A percentile compares a stretch with the other conserved stretches of the same genome.
phyloP scores from a whole-genome alignment of 2,329 filamentous ascomycete species.

The Talaromyces islandicus region DNA sequence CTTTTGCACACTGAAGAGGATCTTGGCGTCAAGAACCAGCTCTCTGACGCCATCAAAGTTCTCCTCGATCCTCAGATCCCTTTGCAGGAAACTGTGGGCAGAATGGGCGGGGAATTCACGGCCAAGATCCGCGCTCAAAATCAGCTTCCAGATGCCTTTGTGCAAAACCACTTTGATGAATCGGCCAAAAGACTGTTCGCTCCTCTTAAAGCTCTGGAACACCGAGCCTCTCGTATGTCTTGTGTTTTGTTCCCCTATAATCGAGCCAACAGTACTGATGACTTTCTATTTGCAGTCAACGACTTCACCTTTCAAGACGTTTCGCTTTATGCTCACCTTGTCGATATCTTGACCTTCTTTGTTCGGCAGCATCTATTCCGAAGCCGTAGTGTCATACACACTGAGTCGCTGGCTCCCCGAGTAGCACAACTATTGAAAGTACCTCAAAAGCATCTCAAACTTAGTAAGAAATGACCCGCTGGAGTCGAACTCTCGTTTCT shows the following conservation, averaged over 20 bases:
- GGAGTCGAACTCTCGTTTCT: background rate
- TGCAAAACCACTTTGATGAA: constrained; percentile 82
- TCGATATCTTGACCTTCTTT: constrained; percentile 92
- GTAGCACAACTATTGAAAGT: constrained; percentile 77
- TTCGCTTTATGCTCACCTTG: constrained; percentile 82
- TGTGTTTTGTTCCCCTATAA: background rate
- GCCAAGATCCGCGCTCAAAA: constrained; percentile 59
- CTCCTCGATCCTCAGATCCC: constrained; percentile 69
- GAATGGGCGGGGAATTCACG: constrained; percentile 62
- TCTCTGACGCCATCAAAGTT: constrained; percentile 92
- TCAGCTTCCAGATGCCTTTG: constrained; percentile 76
- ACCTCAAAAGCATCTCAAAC: constrained; percentile 84
- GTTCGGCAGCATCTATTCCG: constrained; percentile 80
- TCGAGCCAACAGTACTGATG: constrained; percentile 8
- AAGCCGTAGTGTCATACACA: constrained; percentile 81
- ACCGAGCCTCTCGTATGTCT: constrained; percentile 48
- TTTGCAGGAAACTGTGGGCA: constrained; percentile 52
- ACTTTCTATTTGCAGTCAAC: constrained; percentile 46
- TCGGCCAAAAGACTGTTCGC: constrained; percentile 81
- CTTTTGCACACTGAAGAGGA: constrained; percentile 86
- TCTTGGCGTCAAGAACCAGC: constrained; percentile 88
- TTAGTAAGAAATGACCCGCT: constrained; percentile 56
- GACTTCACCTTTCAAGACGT: constrained; percentile 76
- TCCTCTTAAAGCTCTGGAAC: constrained; percentile 75
- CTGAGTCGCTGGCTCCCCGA: constrained; percentile 68